Base-by-base conservation (phyloP, 2,329 filamentous ascomycete species). In the Cytospora schulzeri region DNA sequence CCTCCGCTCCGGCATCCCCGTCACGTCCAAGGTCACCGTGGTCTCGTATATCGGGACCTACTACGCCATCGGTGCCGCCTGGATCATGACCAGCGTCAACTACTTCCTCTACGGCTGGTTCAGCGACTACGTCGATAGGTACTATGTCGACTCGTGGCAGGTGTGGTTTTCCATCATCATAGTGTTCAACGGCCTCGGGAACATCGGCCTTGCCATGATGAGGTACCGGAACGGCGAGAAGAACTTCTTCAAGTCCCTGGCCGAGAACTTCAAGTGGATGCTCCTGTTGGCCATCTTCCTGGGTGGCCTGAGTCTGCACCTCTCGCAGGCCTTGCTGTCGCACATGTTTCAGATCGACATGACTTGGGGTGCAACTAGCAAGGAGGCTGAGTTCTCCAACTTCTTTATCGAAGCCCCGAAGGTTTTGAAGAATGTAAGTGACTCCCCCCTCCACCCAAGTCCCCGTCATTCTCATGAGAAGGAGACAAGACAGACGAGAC, bases 281-380 rank as follows among this genome's bases (percentile, higher is more conserved):
- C 76, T 89, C 61, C 81, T 90, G 77, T 81, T 94, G 56, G 89
- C 88, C 67, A 88, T 95, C 74, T 96, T 95, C 82, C 82, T 96
- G 22, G 92, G 92, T 60, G 92, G 92, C 48, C 82, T 95, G 57
- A 91, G 88, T 1, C 83, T 96, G 41, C 91, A 96, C 77, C 85
- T 96, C 57, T 91, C 87, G 33, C 89, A 93, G 74, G 92, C 92
- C 1, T 80, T 96, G 38, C 77, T 95, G 54, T 84, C 88, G 5
- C 92, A 96, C 79, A 91, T 95, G 85, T 91, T 95, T 74, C 87
- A 91, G 78, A 87, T 94, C 73, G 85, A 95, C 77, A 94, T 95
- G 89, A 86, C 85, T 3, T 95, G 92, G 92, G 91, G 91, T 58
- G 88, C 91, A 1, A 96, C 92, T 0, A 85, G 88, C 50, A 96